phyloP scores from a whole-genome alignment of 768 basidiomycete species.

The Kwoniella mangroviensis region DNA sequence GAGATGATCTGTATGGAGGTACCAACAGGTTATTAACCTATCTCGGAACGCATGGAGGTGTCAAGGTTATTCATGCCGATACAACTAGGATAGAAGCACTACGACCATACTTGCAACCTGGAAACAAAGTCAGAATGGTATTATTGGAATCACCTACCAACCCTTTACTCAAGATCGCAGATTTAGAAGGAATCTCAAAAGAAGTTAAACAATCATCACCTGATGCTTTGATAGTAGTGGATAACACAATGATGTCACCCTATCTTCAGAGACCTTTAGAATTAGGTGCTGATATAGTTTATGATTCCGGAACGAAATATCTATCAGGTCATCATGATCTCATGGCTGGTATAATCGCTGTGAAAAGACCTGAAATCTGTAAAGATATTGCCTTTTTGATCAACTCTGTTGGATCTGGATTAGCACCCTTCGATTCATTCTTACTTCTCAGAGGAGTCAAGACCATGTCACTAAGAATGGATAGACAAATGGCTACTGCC shows the following conservation, averaged over 20 bases:
- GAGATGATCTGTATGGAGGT: slow-evolving; percentile 96
- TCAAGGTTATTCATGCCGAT: slow-evolving; percentile 89
- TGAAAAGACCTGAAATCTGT: slow-evolving; percentile 86
- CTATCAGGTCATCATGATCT: slow-evolving; percentile 97
- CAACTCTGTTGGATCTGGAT: slow-evolving; percentile 90
- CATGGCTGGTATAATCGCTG: slow-evolving; percentile 95
- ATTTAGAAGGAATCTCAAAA: slow-evolving; percentile 79
- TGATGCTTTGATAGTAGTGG: slow-evolving; percentile 60
- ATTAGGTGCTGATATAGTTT: slow-evolving; percentile 94
- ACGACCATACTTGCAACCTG: slow-evolving; percentile 37
- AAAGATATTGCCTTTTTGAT: slow-evolving; percentile 89
- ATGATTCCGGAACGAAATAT: slow-evolving; percentile 98
- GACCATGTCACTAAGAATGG: slow-evolving; percentile 94
- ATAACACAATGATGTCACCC: slow-evolving; percentile 99
- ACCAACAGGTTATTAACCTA: slow-evolving; percentile 93
- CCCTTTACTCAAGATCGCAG: slow-evolving; percentile 91
- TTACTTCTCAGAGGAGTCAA: slow-evolving; percentile 93
- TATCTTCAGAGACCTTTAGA: slow-evolving; percentile 94
- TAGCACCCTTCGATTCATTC: slow-evolving; percentile 95
- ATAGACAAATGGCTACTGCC: slow-evolving; percentile 84
- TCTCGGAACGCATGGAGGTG: slow-evolving; percentile 81
- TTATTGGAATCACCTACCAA: slow-evolving; percentile 97
- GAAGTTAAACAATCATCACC: slow-evolving; percentile 69
- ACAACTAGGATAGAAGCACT: slow-evolving; percentile 65
- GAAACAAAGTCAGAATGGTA: slow-evolving; percentile 71